phyloP scores from a whole-genome alignment of 495 filamentous ascomycete species.

The Hypoxylon cercidicola region DNA sequence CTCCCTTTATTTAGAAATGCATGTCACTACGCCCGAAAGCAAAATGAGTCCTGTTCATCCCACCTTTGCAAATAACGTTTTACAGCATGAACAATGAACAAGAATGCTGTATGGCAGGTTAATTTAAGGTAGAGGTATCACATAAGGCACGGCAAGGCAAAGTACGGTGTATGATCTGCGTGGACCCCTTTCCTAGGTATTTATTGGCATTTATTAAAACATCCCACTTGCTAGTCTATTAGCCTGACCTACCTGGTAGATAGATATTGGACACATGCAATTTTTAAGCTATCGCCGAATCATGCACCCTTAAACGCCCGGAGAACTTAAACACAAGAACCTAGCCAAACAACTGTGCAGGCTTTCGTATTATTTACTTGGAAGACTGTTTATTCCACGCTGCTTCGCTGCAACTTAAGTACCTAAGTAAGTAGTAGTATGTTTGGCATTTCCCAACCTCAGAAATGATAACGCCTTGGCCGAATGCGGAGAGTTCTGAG shows the following conservation, averaged over 20 bases:
- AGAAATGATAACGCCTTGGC: conserved; percentile 29
- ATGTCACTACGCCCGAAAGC: no score
- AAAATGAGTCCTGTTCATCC: conserved; percentile 15
- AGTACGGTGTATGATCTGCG: neutral
- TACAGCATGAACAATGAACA: conserved; percentile 15
- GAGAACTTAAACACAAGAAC: neutral
- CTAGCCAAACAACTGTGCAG: conserved; percentile 6
- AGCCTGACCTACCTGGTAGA: neutral
- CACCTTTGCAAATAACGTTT: conserved; percentile 21
- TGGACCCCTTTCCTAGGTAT: no score
- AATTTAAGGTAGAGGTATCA: neutral
- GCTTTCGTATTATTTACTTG: conserved; percentile 12
- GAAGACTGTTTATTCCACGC: neutral
- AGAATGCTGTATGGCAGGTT: neutral
- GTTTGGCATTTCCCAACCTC: conserved; percentile 18
- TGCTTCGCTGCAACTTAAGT: neutral
- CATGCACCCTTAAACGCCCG: conserved; percentile 3
- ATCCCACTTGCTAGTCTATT: neutral
- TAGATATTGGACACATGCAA: conserved; percentile 1
- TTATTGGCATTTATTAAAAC: neutral
- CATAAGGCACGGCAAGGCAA: neutral
- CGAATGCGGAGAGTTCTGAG: conserved; percentile 13
- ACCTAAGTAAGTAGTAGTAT: conserved; percentile 24
- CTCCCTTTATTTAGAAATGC: neutral
- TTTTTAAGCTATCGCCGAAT: conserved; percentile 1